Evolutionary conservation across 805 yeast genomes (phyloP), one percentile per base, ranked within the genome.

Genomic region (Wickerhamiella kurtzmanii): DNA sequence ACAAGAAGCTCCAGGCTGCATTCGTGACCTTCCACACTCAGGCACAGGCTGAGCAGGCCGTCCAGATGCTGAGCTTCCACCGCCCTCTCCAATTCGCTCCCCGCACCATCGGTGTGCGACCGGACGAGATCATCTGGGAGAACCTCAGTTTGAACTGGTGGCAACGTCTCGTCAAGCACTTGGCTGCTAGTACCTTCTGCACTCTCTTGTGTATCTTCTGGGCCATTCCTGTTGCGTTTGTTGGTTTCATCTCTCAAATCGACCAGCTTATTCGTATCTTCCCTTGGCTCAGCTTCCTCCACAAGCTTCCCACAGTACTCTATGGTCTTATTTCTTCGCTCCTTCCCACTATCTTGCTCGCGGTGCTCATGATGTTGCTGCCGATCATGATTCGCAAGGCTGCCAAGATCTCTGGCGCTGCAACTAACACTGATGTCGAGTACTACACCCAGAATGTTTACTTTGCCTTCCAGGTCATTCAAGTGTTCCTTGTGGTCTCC

Each of bases 141-240:
- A 88, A 85, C 60, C 65, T 84, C 56, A 70, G 79, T 22, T 64
- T 79, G 57, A 67, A 75, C 9, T 72, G 76, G 62, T 65, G 66
- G 51, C 72, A 71, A 58, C 77, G 95, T 63, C 61, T 71, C 40
- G 51, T 73, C 19, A 80, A 78, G 67, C 72, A 70, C 48, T 48
- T 74, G 20, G 66, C 73, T 46, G 89, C 94, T 1, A 69, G 83
- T 15, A 57, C 65, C 3, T 56, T 64, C 47, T 67, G 86, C 44
- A 70, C 82, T 58, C 76, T 82, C 21, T 68, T 80, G 64, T 77
- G 89, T 51, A 75, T 89, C 43, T 86, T 87, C 66, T 89, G 97
- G 97, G 80, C 95, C 39, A 79, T 89, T 56, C 98, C 98, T 8
- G 96, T 89, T 37, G 95, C 96, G n/a, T 87, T 86, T 58, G 95